Conservation (phyloP, 2,329 filamentous ascomycete species). For the Alternaria metachromatica region DNA sequence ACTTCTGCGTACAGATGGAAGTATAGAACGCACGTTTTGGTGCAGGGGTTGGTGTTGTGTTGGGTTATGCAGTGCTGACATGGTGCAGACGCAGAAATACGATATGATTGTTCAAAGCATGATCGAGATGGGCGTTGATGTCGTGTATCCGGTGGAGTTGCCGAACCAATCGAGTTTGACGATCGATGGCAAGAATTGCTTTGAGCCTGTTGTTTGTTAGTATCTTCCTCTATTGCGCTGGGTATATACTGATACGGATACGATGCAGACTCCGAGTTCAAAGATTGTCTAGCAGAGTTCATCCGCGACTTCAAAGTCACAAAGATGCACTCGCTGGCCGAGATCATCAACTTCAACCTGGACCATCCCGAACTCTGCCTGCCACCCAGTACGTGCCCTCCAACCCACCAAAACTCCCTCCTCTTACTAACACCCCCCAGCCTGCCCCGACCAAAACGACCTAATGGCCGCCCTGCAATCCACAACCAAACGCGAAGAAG, state of each 20-base stretch:
- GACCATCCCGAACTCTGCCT: slow-evolving; percentile 46
- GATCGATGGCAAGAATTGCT: slow-evolving; percentile 42
- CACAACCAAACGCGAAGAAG: slow-evolving; percentile 29
- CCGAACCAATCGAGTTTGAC: slow-evolving; percentile 39
- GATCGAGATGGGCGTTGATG: slow-evolving; percentile 46
- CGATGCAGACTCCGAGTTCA: slow-evolving; percentile 43
- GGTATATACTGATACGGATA: slow-evolving; percentile 9
- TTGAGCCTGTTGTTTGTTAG: slow-evolving; percentile 48
- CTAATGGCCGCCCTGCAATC: slow-evolving; percentile 43
- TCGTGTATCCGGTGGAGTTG: slow-evolving; percentile 45
- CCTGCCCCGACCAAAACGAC: slow-evolving; percentile 45
- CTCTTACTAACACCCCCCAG: slow-evolving; percentile 16
- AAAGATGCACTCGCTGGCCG: slow-evolving; percentile 47
- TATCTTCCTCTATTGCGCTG: not conserved
- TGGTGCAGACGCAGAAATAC: slow-evolving; percentile 42
- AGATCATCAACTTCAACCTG: slow-evolving; percentile 48
- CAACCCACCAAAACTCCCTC: too few relatives aligned
- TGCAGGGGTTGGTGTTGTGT: slow-evolving; percentile 3
- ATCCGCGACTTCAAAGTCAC: slow-evolving; percentile 44
- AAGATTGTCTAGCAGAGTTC: slow-evolving; percentile 42
- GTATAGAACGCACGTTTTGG: not conserved
- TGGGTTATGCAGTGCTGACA: slow-evolving; percentile 17
- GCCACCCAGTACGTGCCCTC: slow-evolving; percentile 32
- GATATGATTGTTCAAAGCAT: slow-evolving; percentile 44
- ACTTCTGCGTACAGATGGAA: not conserved